Evolutionary conservation across 768 basidiomycete genomes (phyloP).

Genomic region (Hysterangium stoloniferum): DNA sequence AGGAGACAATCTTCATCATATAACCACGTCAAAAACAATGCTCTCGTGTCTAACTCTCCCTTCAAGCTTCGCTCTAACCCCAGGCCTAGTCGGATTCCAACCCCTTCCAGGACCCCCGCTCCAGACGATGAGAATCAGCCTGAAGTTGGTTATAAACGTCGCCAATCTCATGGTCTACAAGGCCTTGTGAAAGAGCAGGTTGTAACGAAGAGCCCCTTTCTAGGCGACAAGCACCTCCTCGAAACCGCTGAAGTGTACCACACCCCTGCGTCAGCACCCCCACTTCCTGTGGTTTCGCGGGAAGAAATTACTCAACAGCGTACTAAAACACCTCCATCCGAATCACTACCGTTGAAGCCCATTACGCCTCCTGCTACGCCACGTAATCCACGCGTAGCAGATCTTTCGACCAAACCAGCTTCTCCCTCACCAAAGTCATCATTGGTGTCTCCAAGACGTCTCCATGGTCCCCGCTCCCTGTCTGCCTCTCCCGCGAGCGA

Average conservation of each 20-base stretch:
- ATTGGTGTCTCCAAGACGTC: constrained; percentile 54
- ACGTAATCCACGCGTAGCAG: constrained; percentile 19
- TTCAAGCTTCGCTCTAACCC: constrained; percentile 41
- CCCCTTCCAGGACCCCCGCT: constrained; percentile 34
- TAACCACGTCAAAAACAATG: constrained; percentile 66
- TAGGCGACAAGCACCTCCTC: constrained; percentile 22
- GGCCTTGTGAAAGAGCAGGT: constrained; percentile 68
- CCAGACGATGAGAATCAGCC: constrained; percentile 46
- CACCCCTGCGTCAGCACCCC: constrained; percentile 17
- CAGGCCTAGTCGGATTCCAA: constrained; percentile 41
- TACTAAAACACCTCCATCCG: not conserved
- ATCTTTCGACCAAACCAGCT: constrained; percentile 15
- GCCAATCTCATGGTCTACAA: constrained; percentile 69
- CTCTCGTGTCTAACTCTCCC: constrained; percentile 80
- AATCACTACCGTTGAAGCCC: constrained; percentile 10
- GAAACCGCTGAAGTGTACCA: constrained; percentile 14
- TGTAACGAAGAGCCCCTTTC: constrained; percentile 80
- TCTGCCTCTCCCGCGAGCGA: constrained; percentile 13
- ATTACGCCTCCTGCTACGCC: constrained; percentile 15
- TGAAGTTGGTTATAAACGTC: constrained; percentile 57
- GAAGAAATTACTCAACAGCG: not conserved
- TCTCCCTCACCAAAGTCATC: constrained; percentile 55
- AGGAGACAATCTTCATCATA: constrained; percentile 73
- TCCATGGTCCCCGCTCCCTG: constrained; percentile 63
- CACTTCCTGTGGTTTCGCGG: constrained; percentile 16